Evolutionary conservation across 2,329 filamentous ascomycete species (phyloP).

Genomic region (Trichoderma pleuroti): DNA sequence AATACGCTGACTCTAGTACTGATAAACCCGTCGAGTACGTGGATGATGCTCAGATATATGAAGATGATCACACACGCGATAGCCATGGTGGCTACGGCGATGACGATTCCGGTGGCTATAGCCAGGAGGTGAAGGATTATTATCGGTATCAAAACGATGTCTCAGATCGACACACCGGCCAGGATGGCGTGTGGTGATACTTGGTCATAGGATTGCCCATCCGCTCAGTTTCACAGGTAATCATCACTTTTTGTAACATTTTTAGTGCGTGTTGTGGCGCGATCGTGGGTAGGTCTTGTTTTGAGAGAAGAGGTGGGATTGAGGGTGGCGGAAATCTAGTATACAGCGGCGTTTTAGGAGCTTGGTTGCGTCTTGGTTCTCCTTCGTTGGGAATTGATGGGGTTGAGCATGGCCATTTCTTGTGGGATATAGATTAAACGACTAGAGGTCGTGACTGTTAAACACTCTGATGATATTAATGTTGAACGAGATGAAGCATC

Average conservation of each 20-base stretch:
- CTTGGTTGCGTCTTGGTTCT: conserved; percentile 21
- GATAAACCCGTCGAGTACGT: conserved; percentile 48
- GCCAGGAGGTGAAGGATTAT: conserved; percentile 40
- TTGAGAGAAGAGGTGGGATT: conserved; percentile 19
- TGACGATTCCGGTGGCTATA: conserved; percentile 38
- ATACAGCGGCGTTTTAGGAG: conserved; percentile 36
- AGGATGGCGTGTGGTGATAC: conserved; percentile 44
- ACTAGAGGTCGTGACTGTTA: not conserved
- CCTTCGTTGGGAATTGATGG: conserved; percentile 11
- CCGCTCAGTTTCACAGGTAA: not conserved
- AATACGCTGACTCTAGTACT: conserved; percentile 44
- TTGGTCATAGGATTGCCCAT: not conserved
- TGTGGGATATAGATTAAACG: not conserved
- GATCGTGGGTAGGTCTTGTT: not conserved
- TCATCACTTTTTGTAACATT: not conserved
- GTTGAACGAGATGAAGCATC: not conserved
- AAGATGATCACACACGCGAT: conserved; percentile 46
- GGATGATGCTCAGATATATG: conserved; percentile 51
- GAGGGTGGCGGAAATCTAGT: conserved; percentile 25
- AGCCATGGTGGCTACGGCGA: conserved; percentile 34
- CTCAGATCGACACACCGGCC: conserved; percentile 35
- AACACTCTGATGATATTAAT: not conserved
- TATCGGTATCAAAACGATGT: conserved; percentile 38
- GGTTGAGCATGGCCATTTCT: not conserved
- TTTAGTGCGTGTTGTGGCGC: not conserved